Evolutionary conservation across 345 rosid species (phyloP).

Genomic region (thale cress (Arabidopsis thaliana)): DNA sequence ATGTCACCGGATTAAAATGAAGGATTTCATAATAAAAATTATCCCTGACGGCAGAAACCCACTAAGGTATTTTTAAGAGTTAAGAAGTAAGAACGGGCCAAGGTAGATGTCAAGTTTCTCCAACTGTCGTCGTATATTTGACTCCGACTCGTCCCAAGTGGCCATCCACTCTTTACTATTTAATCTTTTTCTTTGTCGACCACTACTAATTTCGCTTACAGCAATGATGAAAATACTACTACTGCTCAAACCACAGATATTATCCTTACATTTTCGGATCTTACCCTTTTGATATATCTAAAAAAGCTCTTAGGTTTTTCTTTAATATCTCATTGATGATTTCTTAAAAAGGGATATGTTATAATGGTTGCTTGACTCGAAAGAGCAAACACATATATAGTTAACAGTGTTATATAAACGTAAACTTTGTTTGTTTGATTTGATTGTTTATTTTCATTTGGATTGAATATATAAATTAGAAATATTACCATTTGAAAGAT

Average conservation of each 20-base stretch:
- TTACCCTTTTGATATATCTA: not conserved
- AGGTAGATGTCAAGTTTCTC: constrained; percentile 25
- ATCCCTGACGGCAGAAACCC: not conserved
- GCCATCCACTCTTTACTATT: constrained; percentile 35
- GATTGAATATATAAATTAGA: not conserved
- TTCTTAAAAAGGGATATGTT: not conserved
- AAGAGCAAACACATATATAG: not conserved
- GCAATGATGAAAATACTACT: not conserved
- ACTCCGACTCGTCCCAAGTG: constrained; percentile 28
- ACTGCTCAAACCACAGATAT: not conserved
- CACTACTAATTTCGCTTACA: not conserved
- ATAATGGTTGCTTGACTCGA: constrained; percentile 1
- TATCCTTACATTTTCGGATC: not conserved
- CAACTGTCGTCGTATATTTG: not conserved
- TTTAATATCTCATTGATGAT: too few relatives aligned
- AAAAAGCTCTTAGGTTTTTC: not conserved
- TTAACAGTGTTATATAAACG: not conserved
- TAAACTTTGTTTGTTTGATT: not conserved
- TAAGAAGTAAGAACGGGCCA: constrained; percentile 31
- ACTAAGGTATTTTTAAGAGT: constrained; percentile 11
- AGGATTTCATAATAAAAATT: not conserved
- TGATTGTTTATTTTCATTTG: constrained; percentile 2
- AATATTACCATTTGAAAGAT: too few relatives aligned
- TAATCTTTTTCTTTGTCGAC: constrained; percentile 39
- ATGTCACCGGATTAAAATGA: not conserved